These are phyloP conservation scores for Starmerella floricola DNA, from an alignment of 805 yeast genomes.

Conservation along the genomic window DNA sequence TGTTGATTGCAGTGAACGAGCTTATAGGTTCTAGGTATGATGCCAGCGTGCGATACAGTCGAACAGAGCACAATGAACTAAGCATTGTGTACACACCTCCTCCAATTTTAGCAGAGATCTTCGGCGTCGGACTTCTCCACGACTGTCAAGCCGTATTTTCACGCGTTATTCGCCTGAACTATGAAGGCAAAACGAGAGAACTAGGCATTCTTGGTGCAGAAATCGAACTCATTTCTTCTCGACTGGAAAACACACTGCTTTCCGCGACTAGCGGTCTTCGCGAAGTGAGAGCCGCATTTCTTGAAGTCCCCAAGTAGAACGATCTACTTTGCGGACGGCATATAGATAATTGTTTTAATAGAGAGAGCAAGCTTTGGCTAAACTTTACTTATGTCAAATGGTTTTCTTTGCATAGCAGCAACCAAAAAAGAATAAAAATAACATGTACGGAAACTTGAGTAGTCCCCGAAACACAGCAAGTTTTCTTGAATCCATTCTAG, in stretches of 20 bases:
- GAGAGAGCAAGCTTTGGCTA: no score
- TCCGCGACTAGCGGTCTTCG: neutral
- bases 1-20: neutral
- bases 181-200: neutral
- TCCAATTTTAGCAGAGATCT: neutral
- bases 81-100: slow-evolving; percentile 1
- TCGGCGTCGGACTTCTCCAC: neutral
- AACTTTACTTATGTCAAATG: neutral
- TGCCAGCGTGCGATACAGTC: no score
- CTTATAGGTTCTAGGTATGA: neutral
- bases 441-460: neutral
- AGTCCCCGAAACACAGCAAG: no score
- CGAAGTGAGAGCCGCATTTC: neutral
- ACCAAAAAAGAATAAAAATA: neutral
- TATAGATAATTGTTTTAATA: no score
- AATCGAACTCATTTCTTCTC: neutral
- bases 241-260: neutral
- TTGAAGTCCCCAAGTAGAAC: no score
- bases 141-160: neutral
- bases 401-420: neutral
- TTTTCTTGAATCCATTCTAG: no score
- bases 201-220: neutral
- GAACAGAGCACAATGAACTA: neutral
- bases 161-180: neutral
- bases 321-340: no score